Percentiles rank a stretch among this genome's conserved stretches.
These are phyloP conservation scores for Tuber indicum DNA, from an alignment of 495 filamentous ascomycete species.

Conservation along the genomic window DNA sequence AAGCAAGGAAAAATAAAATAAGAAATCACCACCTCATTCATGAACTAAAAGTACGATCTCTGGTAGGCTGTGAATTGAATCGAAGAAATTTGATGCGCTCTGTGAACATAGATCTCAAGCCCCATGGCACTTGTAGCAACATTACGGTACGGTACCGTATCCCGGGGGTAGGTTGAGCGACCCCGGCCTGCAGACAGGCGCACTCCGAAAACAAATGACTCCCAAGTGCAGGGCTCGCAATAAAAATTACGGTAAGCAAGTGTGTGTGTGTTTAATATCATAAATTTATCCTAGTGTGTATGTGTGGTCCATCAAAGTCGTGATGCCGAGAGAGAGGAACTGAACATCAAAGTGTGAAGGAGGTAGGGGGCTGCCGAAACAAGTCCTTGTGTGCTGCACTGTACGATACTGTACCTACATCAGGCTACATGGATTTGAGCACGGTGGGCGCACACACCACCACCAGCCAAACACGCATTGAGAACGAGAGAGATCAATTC, in stretches of 20 bases:
- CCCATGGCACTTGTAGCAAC: neutral
- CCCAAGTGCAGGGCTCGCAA: slow-evolving; percentile 21
- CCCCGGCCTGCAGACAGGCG: slow-evolving; percentile 32
- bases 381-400: neutral
- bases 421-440: neutral
- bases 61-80: neutral
- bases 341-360: slow-evolving; percentile 15
- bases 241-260: neutral
- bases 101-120: slow-evolving; percentile 15
- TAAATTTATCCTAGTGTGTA: neutral
- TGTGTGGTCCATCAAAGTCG: slow-evolving; percentile 9
- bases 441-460: neutral
- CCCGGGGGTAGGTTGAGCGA: slow-evolving; percentile 18
- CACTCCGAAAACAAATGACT: slow-evolving; percentile 31
- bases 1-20: slow-evolving; percentile 13
- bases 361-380: slow-evolving; percentile 28
- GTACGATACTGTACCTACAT: slow-evolving; percentile 2
- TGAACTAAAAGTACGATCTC: neutral
- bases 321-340: slow-evolving; percentile 21
- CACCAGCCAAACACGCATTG: neutral
- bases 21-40: slow-evolving; percentile 11
- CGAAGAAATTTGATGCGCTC: slow-evolving; percentile 7
- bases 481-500: neutral
- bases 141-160: neutral
- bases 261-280: neutral